phyloP scores from a whole-genome alignment of 805 yeast species.

The Yarrowia divulgata region DNA sequence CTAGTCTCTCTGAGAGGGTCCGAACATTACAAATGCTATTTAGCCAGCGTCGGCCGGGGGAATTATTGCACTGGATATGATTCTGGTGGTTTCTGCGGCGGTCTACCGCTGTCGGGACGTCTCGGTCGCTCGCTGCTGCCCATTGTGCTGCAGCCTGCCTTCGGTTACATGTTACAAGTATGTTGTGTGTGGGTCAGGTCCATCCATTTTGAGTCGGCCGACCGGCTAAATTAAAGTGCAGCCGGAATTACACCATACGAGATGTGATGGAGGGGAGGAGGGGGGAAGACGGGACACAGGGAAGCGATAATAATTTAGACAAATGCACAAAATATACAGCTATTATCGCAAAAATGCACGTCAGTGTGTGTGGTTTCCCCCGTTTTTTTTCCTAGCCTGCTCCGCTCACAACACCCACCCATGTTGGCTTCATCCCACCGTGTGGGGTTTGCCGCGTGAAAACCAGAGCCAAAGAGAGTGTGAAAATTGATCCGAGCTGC shows the following conservation, averaged over 20 bases:
- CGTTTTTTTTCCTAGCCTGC: background rate
- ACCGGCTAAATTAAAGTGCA: constrained; percentile 25
- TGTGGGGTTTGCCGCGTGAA: constrained; percentile 36
- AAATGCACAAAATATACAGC: too few species aligned
- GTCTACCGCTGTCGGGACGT: background rate
- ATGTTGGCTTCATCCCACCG: constrained; percentile 34
- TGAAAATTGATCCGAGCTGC: constrained; percentile 36
- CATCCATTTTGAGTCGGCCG: constrained; percentile 23
- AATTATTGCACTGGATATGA: background rate
- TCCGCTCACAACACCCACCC: background rate
- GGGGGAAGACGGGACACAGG: too few species aligned
- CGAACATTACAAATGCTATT: background rate
- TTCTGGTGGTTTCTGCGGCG: constrained; percentile 1
- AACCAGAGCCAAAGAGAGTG: constrained; percentile 17
- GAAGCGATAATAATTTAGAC: too few species aligned
- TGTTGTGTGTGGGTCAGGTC: constrained; percentile 3
- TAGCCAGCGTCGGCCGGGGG: too few species aligned
- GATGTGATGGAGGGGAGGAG: background rate
- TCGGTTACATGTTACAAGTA: background rate
- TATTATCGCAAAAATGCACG: too few species aligned
- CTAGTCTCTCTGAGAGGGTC: background rate
- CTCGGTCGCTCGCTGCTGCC: background rate
- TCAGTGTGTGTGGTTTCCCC: background rate
- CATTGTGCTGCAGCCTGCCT: constrained; percentile 1
- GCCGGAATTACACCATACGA: constrained; percentile 29